Percentiles rank a stretch among this genome's conserved stretches.
phyloP scores from a whole-genome alignment of 2,329 filamentous ascomycete genomes.

The Madurella mycetomatis region DNA sequence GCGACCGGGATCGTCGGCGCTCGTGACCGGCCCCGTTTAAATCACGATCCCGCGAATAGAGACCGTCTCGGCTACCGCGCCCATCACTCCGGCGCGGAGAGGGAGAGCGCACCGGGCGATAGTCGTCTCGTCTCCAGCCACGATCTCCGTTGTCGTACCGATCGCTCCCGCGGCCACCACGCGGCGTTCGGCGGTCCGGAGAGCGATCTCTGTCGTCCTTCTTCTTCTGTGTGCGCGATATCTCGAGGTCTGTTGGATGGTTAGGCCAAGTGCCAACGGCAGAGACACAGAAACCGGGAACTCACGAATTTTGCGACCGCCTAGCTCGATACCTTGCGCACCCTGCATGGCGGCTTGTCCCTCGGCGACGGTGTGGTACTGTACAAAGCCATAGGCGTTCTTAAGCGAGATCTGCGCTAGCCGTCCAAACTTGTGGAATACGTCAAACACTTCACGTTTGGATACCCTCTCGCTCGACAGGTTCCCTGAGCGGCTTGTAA shows the following conservation, averaged over 20 bases:
- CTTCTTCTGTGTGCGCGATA: slow-evolving; percentile 84
- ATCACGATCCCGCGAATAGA: slow-evolving; percentile 44
- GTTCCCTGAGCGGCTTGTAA: slow-evolving; percentile 64
- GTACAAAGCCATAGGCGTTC: slow-evolving; percentile 93
- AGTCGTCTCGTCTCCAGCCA: slow-evolving; percentile 57
- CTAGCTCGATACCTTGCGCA: slow-evolving; percentile 75
- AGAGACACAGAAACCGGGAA: slow-evolving; percentile 20
- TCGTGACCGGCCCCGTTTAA: slow-evolving; percentile 44
- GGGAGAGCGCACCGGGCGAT: slow-evolving; percentile 57
- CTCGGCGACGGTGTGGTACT: slow-evolving; percentile 74
- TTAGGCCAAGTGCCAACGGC: not conserved
- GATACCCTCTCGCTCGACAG: slow-evolving; percentile 88
- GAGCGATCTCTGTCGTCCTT: slow-evolving; percentile 56
- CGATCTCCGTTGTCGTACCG: slow-evolving; percentile 49
- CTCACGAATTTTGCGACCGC: slow-evolving; percentile 92
- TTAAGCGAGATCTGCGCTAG: slow-evolving; percentile 95
- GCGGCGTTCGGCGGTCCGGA: slow-evolving; percentile 50
- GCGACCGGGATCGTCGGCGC: slow-evolving; percentile 43
- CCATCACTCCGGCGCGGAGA: slow-evolving; percentile 55
- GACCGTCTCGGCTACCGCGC: slow-evolving; percentile 56
- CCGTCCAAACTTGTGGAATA: slow-evolving; percentile 80
- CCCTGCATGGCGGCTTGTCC: slow-evolving; percentile 70
- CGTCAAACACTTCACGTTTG: slow-evolving; percentile 87
- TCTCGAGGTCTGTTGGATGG: slow-evolving; percentile 65
- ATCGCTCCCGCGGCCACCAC: slow-evolving; percentile 41